Evolutionary conservation across 2,329 filamentous ascomycete genomes (phyloP), one percentile per base, ranked within the genome.

Genomic region (Fusarium solani-melongenae): DNA sequence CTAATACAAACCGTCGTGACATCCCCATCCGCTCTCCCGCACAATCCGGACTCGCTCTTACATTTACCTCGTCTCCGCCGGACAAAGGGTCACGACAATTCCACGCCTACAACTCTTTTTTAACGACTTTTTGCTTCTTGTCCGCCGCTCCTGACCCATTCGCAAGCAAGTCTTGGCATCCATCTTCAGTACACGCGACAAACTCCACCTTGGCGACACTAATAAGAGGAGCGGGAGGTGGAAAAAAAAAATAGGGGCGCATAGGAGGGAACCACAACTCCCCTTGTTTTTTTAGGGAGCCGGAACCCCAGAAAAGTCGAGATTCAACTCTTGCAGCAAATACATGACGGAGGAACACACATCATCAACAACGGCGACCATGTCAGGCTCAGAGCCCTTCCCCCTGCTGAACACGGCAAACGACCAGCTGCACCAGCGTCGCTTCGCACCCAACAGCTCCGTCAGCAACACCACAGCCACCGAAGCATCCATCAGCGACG

Each of bases 341-440:
- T 69, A 41, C 46, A n/a, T 38, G n/a, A 12, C 17, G 41, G 64
- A 66, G 34, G 38, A 31, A 44, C 7, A 27, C 29, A 22, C 53
- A 51, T 31, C 62, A 29, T 15, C 27, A 24, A 29, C 41, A 11
- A 31, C 58, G 27, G 6, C 15, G 12, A 3, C 58, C 76, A 88
- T 88, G 86, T 81, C 86, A 44, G 81, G 79, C 65, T 80, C 84
- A 69, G 88, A 90, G 80, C 88, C 88, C 22, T 90, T 90, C 70
- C 88, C 88, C 64, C 82, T 86, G 41, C 84, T 90, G 74, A 88
- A 85, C 80, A 84, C 85, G 58, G 83, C 86, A 59, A 84, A 84
- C 70, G 86, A 89, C 72, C 86, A 88, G 76, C 79, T 86, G 73
- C 84, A 84, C 77, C 82, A 83, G 56, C 71, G 71, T 56, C 71